Percentiles rank a stretch among this genome's conserved stretches.
Conservation (phyloP, 148 eudicot species). For the Salicornia ramosissima region DNA sequence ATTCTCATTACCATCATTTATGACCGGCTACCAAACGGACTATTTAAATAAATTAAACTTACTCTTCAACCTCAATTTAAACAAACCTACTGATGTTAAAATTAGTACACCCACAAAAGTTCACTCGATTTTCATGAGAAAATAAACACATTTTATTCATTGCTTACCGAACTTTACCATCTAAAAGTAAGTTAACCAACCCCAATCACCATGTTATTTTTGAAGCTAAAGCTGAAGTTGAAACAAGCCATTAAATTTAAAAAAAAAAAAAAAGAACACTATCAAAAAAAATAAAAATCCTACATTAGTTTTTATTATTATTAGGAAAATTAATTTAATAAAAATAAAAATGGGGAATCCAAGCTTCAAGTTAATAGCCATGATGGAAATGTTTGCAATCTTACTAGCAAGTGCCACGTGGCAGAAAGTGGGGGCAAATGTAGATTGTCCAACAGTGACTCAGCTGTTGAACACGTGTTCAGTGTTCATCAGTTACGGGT, state of each 20-base stretch:
- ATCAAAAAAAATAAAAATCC: too few species aligned
- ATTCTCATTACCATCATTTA: too few species aligned
- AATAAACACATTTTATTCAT: constrained; percentile 31
- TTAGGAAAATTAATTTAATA: too few species aligned
- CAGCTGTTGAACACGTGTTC: constrained; percentile 67
- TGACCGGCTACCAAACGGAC: too few species aligned
- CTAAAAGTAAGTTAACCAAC: constrained; percentile 1
- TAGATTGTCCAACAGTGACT: constrained; percentile 64
- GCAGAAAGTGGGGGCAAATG: constrained; percentile 4
- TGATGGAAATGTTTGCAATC: constrained; percentile 6
- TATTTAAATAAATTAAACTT: too few species aligned
- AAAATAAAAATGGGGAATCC: not conserved
- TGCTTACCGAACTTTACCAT: constrained; percentile 38
- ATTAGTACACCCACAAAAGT: not conserved
- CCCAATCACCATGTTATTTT: not conserved
- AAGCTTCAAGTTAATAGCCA: not conserved
- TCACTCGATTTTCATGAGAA: constrained; percentile 32
- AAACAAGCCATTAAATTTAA: too few species aligned
- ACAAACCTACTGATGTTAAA: too few species aligned
- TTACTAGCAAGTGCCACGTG: constrained; percentile 8
- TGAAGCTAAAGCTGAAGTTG: not conserved
- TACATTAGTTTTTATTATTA: too few species aligned
- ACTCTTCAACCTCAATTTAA: too few species aligned
- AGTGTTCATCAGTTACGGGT: constrained; percentile 56
- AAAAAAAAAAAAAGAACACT: too few species aligned